Percentiles rank a stretch among this genome's conserved stretches.
Evolutionary conservation across 2,329 filamentous ascomycete species (phyloP).

Genomic region (Ilyonectria sp.): DNA sequence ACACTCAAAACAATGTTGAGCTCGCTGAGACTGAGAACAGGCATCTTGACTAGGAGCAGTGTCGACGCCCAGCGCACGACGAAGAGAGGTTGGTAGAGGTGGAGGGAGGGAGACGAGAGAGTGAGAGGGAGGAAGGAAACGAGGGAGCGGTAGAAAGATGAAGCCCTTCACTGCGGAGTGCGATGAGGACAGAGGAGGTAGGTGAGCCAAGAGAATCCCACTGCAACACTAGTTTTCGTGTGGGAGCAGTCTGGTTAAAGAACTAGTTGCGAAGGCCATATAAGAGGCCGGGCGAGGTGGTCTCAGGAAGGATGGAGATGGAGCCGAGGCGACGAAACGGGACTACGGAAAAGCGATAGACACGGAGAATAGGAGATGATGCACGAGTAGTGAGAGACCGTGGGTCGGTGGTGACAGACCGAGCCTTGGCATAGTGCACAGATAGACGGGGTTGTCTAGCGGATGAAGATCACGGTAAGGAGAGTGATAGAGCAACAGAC

Average conservation of each 20-base stretch:
- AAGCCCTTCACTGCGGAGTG: no score
- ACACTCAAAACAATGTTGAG: slow-evolving; percentile 67
- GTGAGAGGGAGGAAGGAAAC: neutral
- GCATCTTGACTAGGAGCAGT: slow-evolving; percentile 29
- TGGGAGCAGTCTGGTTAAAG: neutral
- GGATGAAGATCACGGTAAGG: no score
- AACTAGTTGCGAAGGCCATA: neutral
- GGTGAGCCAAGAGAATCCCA: neutral
- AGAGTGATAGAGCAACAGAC: no score
- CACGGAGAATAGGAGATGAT: neutral
- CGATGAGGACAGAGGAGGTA: neutral
- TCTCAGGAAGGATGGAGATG: neutral
- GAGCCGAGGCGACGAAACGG: neutral
- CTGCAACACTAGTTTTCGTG: neutral
- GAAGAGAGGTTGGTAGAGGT: neutral
- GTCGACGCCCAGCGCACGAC: neutral
- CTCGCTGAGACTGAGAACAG: slow-evolving; percentile 62
- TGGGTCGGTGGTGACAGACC: neutral
- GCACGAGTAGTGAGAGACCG: neutral
- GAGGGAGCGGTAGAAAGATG: no score
- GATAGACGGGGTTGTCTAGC: no score
- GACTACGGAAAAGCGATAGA: neutral
- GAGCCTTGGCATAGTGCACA: neutral
- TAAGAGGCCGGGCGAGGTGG: neutral
- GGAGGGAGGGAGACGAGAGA: no score